Evolutionary conservation across 495 filamentous ascomycete genomes (phyloP), one percentile per base, ranked within the genome.

Genomic region (Aspergillus ellipticus): DNA sequence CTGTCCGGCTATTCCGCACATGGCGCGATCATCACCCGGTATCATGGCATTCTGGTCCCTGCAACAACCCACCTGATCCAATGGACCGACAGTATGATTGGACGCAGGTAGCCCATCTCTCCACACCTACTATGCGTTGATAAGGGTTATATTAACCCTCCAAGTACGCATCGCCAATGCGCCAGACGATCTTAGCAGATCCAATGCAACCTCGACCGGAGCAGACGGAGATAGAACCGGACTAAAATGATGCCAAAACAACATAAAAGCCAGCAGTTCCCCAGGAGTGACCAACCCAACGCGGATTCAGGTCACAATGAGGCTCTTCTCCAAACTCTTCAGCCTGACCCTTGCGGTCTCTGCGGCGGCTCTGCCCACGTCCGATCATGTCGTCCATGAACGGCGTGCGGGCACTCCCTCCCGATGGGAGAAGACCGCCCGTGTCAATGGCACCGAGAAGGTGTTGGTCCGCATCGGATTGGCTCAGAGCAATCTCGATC

Each of bases 401-500:
- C 22, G 37, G 4, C 56, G 56, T n/a, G 24, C 48, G 6, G 20
- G 11, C 24, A 22, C 49, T 20, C 45, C 56, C 4, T 16, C 19
- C 19, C 19, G 26, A 11, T 58, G 56, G 56, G 10, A 19, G 3
- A 39, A 58, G 56, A 33, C 35, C 35, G 11, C 20, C 7, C 50
- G 56, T 1, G 29, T 58, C 5, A 39, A 43, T 33, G 33, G 50
- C 2, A 19, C 19, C 4, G 35, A 28, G 17, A 13, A 39, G 4
- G 33, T 58, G 21, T 37, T 55, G 5, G 75, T 85, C 21, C 74
- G 80, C 42, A 82, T 85, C 46, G 82, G 79, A 6, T 61, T 85
- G 58, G 70, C 70, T 4, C 81, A 85, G 62, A 70, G 70, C 24
- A 84, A 84, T 45, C 49, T 83, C 20, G 74, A 82, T 45, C 63